Conservation (phyloP, 2,329 filamentous ascomycete genomes). For the Talaromyces piceae region DNA sequence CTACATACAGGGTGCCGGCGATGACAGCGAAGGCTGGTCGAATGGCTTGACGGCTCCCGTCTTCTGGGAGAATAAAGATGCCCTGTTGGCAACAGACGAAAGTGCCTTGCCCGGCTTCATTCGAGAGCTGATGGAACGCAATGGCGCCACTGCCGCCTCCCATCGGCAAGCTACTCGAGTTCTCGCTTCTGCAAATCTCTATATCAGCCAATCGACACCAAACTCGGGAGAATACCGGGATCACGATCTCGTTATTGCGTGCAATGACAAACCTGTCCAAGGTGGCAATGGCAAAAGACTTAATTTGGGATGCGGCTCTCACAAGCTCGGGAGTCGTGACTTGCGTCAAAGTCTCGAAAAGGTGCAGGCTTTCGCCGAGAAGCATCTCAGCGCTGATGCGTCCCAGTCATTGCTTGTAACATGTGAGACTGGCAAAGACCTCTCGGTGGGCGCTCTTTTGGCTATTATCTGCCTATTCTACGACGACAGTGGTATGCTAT, state of each 20-base stretch:
- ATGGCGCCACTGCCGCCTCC: slow-evolving; percentile 14
- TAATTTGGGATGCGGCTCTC: slow-evolving; percentile 58
- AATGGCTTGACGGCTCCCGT: slow-evolving; percentile 65
- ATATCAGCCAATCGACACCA: slow-evolving; percentile 25
- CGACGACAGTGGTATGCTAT: slow-evolving; percentile 50
- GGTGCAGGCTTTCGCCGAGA: slow-evolving; percentile 51
- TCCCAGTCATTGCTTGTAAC: slow-evolving; percentile 48
- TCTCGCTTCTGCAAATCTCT: slow-evolving; percentile 33
- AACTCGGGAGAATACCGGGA: slow-evolving; percentile 18
- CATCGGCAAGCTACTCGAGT: slow-evolving; percentile 22
- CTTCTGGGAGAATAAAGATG: slow-evolving; percentile 66
- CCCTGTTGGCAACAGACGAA: slow-evolving; percentile 58
- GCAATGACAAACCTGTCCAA: slow-evolving; percentile 24
- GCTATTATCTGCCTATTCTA: slow-evolving; percentile 69
- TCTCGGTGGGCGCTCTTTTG: slow-evolving; percentile 70
- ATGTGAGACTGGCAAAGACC: slow-evolving; percentile 71
- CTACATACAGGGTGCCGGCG: slow-evolving; percentile 91
- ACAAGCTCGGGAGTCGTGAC: slow-evolving; percentile 75
- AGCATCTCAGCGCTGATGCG: slow-evolving; percentile 23
- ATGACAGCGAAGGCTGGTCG: slow-evolving; percentile 93
- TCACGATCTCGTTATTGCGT: slow-evolving; percentile 40
- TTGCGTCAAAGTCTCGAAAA: slow-evolving; percentile 63
- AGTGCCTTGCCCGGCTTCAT: slow-evolving; percentile 53
- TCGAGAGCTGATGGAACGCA: slow-evolving; percentile 30
- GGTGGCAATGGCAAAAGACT: slow-evolving; percentile 35